A percentile compares a stretch with the other conserved stretches of the same genome.
These are phyloP conservation scores for Mortierella sp. DNA, from an alignment of 371 early-diverging fungal genomes.

Conservation along the genomic window DNA sequence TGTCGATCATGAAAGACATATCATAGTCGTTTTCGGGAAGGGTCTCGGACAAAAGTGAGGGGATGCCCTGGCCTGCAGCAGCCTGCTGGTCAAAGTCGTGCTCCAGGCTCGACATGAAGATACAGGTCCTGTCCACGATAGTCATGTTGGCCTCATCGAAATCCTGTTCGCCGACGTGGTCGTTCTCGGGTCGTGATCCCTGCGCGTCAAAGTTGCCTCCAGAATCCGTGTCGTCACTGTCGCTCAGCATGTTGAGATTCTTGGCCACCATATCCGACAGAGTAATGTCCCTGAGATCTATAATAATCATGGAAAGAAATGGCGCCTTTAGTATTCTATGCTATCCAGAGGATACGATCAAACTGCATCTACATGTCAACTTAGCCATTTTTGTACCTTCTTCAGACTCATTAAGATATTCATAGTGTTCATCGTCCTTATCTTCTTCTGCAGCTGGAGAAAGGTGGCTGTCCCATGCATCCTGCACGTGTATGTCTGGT, in stretches of 20 bases:
- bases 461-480: not conserved
- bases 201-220: not conserved
- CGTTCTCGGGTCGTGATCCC: not conserved
- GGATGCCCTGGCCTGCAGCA: not conserved
- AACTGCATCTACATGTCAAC: conserved; percentile 18
- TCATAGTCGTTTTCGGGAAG: conserved; percentile 20
- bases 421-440: conserved; percentile 16
- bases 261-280: conserved; percentile 41
- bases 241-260: conserved; percentile 25
- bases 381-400: not conserved
- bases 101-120: conserved; percentile 37
- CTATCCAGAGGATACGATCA: not conserved
- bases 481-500: not conserved
- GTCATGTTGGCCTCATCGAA: conserved; percentile 13
- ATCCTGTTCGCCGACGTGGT: not conserved
- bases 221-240: conserved; percentile 19
- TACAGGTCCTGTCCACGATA: conserved; percentile 21
- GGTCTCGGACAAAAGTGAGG: conserved; percentile 26
- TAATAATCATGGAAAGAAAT: not conserved
- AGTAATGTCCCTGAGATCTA: conserved; percentile 44
- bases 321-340: not conserved
- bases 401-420: conserved; percentile 4
- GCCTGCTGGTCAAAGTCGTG: conserved; percentile 23
- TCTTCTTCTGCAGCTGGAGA: not conserved
- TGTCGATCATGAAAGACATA: conserved; percentile 19